A percentile compares a stretch with the other conserved stretches of the same genome.
Conservation (phyloP, 2,329 filamentous ascomycete species). For the Xylaria sp. region DNA sequence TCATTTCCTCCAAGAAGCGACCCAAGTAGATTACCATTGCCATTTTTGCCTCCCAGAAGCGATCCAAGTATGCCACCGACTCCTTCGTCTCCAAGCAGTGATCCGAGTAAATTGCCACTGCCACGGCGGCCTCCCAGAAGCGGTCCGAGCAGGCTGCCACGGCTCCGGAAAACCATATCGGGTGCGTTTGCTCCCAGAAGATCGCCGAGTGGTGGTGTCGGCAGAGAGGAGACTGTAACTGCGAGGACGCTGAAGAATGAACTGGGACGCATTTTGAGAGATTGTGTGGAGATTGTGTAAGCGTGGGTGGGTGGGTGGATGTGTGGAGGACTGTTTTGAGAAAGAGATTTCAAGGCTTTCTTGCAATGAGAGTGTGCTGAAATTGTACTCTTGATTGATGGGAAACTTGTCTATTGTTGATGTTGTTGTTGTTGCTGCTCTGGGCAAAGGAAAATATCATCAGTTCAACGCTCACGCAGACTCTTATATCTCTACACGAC, state of each 20-base stretch:
- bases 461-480: not conserved
- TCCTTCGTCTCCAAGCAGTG: no score
- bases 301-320: no score
- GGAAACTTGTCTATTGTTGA: not conserved
- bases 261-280: slow-evolving; percentile 41
- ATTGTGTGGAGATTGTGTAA: slow-evolving; percentile 4
- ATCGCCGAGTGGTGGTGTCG: slow-evolving; percentile 29
- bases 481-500: slow-evolving; percentile 30
- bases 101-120: no score
- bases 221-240: slow-evolving; percentile 35
- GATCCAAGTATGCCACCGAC: no score
- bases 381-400: not conserved
- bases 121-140: not conserved
- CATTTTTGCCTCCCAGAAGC: no score
- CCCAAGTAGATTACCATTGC: no score
- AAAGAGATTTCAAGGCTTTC: not conserved
- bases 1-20: no score
- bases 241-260: slow-evolving; percentile 35
- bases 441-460: not conserved
- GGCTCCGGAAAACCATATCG: slow-evolving; percentile 28
- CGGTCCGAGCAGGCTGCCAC: slow-evolving; percentile 32
- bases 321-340: not conserved
- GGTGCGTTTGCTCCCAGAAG: slow-evolving; percentile 26
- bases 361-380: not conserved
- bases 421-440: slow-evolving; percentile 17